Conservation (phyloP, 2,329 filamentous ascomycete genomes). For the Alternaria viburni region DNA sequence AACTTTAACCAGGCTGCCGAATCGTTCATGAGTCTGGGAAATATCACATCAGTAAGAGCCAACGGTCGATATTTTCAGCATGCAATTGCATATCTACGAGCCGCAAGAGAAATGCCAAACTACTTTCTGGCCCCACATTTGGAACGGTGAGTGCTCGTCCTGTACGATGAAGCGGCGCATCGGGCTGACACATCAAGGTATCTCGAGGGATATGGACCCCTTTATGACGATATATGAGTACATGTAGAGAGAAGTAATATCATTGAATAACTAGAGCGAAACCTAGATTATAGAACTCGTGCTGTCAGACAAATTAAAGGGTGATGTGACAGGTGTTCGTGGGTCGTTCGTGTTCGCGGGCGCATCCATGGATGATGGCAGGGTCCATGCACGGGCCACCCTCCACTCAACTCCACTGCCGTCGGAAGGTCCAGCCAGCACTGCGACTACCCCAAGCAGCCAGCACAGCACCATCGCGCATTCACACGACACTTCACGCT, state of each 20-base stretch:
- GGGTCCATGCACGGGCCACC: conserved; percentile 3
- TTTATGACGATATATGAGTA: conserved; percentile 14
- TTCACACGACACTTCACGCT: background rate
- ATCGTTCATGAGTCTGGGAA: conserved; percentile 60
- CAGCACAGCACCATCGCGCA: background rate
- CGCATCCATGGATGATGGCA: background rate
- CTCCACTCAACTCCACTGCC: conserved; percentile 3
- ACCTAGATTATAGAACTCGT: background rate
- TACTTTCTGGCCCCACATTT: conserved; percentile 55
- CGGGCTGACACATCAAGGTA: conserved; percentile 41
- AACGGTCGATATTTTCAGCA: conserved; percentile 55
- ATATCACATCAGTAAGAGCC: conserved; percentile 53
- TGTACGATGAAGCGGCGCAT: background rate
- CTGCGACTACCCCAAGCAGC: background rate
- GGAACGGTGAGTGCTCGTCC: conserved; percentile 50
- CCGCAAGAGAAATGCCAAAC: conserved; percentile 50
- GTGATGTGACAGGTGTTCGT: background rate
- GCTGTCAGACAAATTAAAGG: background rate
- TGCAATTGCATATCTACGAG: conserved; percentile 55
- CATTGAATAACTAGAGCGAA: background rate
- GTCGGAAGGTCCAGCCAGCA: background rate
- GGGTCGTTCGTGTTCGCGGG: background rate
- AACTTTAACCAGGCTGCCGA: conserved; percentile 51
- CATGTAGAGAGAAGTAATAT: fast-evolving
- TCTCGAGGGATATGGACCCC: conserved; percentile 53